Percentiles rank a stretch among this genome's conserved stretches.
Conservation (phyloP, 768 basidiomycete species). For the Trametes sanguinea region DNA sequence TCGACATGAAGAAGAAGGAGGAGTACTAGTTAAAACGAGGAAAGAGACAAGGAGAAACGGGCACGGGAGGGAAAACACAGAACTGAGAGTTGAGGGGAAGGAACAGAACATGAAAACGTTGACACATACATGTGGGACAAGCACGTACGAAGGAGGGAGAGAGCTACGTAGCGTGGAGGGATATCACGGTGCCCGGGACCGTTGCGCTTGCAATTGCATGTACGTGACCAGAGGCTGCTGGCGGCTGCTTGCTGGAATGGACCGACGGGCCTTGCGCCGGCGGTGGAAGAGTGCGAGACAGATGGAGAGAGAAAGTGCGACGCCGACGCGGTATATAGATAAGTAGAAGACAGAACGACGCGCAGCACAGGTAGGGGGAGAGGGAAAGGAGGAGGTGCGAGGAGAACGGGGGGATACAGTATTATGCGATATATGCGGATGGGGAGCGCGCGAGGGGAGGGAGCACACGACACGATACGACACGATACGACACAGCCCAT, state of each 20-base stretch:
- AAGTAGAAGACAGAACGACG: constrained; percentile 8
- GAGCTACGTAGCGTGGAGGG: no score
- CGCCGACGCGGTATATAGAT: constrained; percentile 17
- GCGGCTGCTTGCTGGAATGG: no score
- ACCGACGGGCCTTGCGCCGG: no score
- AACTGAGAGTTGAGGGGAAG: no score
- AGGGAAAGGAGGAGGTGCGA: constrained; percentile 22
- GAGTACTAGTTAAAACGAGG: constrained; percentile 4
- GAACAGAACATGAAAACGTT: no score
- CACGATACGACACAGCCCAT: constrained; percentile 4
- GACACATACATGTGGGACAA: no score
- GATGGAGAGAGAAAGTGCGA: not conserved
- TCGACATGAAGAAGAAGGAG: constrained; percentile 16
- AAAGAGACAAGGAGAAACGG: constrained; percentile 11
- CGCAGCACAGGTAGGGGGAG: not conserved
- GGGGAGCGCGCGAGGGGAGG: not conserved
- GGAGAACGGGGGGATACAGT: constrained; percentile 3
- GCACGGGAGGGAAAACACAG: not conserved
- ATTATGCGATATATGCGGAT: not conserved
- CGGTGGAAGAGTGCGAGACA: not conserved
- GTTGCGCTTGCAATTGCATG: no score
- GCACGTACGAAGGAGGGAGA: no score
- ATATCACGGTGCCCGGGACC: no score
- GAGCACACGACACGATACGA: no score
- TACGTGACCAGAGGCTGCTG: no score